These are phyloP conservation scores for Penicillium digitatum DNA, from an alignment of 2,329 filamentous ascomycete species.

Conservation along the genomic window DNA sequence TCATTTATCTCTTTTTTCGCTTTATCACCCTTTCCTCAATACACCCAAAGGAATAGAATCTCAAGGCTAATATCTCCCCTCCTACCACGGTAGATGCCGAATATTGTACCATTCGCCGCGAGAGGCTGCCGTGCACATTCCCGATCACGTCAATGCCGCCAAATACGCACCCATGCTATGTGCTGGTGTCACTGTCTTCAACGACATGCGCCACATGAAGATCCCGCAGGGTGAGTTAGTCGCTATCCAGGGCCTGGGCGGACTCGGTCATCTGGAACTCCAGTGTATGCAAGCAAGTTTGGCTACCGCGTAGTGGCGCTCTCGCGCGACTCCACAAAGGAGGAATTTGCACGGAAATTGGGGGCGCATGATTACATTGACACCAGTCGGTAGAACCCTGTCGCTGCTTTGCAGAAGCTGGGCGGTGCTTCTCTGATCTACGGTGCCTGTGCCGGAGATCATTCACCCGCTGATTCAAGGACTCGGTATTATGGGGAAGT, in stretches of 20 bases:
- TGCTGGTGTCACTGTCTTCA: conserved; percentile 52
- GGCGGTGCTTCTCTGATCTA: conserved; percentile 15
- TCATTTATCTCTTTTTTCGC: not conserved
- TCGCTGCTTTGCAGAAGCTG: not conserved
- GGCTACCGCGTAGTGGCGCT: conserved; percentile 46
- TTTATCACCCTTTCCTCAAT: not conserved
- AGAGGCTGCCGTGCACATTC: conserved; percentile 47
- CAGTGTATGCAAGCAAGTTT: conserved; percentile 53
- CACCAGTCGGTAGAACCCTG: conserved; percentile 23
- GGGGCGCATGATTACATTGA: conserved; percentile 31
- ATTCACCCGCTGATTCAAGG: conserved; percentile 32
- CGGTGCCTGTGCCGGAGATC: conserved; percentile 35
- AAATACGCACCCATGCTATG: conserved; percentile 48
- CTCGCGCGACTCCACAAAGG: conserved; percentile 28
- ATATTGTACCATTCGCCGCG: conserved; percentile 37
- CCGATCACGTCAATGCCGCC: conserved; percentile 46
- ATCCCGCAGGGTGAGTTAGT: conserved; percentile 46
- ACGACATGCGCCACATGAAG: conserved; percentile 47
- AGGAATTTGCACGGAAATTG: conserved; percentile 26
- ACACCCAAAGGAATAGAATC: not conserved
- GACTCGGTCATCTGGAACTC: conserved; percentile 52
- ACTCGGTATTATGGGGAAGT: conserved; percentile 14
- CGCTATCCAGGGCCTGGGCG: conserved; percentile 52
- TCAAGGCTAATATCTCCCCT: not conserved
- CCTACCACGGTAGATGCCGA: conserved; percentile 28